These are phyloP conservation scores for Candida gigantensis DNA, from an alignment of 1,139 yeast species.

Conservation along the genomic window DNA sequence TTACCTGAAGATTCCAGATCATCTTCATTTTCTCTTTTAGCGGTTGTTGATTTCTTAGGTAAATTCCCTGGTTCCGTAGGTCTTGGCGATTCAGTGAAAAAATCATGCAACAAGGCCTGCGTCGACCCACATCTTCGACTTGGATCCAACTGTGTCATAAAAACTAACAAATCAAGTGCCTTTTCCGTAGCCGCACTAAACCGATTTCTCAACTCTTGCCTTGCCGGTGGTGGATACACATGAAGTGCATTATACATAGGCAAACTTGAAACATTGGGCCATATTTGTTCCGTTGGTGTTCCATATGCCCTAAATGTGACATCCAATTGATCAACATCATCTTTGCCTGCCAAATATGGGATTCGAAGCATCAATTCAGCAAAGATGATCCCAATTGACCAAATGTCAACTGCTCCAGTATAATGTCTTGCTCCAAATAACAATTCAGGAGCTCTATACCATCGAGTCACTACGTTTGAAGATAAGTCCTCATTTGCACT, in stretches of 20 bases:
- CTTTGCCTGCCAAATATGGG: constrained; percentile 91
- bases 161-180: constrained; percentile 75
- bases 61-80: constrained; percentile 73
- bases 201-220: constrained; percentile 76
- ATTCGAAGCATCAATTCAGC: constrained; percentile 94
- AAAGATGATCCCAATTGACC: constrained; percentile 96
- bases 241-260: constrained; percentile 73
- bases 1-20: constrained; percentile 16
- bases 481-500: constrained; percentile 80
- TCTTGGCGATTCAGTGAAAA: constrained; percentile 71
- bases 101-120: constrained; percentile 65
- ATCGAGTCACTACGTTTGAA: constrained; percentile 92
- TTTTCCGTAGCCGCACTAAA: constrained; percentile 91
- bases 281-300: constrained; percentile 86
- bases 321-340: constrained; percentile 85
- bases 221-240: constrained; percentile 81
- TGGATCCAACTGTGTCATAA: constrained; percentile 81
- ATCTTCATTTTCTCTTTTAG: constrained; percentile 19
- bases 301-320: constrained; percentile 94
- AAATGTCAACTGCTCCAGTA: constrained; percentile 83
- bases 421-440: constrained; percentile 88
- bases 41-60: constrained; percentile 50
- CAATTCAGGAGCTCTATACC: constrained; percentile 96
- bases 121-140: constrained; percentile 66
- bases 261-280: constrained; percentile 88